Percentiles rank a stretch among this genome's conserved stretches.
Conservation (phyloP, 495 filamentous ascomycete genomes). For the Talaromyces proteolyticus region DNA sequence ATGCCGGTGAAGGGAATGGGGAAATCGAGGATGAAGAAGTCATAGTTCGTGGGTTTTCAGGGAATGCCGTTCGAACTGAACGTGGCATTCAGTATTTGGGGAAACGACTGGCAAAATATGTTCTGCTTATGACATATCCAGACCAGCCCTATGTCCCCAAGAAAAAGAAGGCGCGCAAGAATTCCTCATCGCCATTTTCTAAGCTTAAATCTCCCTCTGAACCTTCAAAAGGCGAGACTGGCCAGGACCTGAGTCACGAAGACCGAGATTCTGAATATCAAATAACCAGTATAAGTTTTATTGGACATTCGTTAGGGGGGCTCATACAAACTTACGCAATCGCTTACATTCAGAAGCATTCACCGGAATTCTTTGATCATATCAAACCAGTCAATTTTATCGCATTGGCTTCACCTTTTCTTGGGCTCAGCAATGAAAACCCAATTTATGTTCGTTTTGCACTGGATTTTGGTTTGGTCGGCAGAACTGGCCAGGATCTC, state of each 20-base stretch:
- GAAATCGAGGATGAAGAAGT: conserved; percentile 76
- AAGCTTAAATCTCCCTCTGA: conserved; percentile 13
- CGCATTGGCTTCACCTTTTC: conserved; percentile 79
- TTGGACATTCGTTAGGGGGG: conserved; percentile 89
- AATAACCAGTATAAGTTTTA: conserved; percentile 92
- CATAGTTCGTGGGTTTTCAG: conserved; percentile 88
- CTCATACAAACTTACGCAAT: conserved; percentile 92
- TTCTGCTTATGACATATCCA: conserved; percentile 85
- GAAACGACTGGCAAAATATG: conserved; percentile 87
- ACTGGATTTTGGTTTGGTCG: conserved; percentile 91
- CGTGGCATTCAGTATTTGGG: conserved; percentile 94
- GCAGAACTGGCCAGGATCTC: conserved; percentile 89
- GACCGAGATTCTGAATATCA: conserved; percentile 60
- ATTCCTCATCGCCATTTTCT: conserved; percentile 1
- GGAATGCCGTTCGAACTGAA: conserved; percentile 87
- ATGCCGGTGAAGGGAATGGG: conserved; percentile 21
- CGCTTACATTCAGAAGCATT: conserved; percentile 96
- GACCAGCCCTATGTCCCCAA: conserved; percentile 78
- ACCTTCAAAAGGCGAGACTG: not conserved
- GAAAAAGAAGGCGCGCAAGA: conserved; percentile 43
- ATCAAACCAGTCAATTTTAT: conserved; percentile 93
- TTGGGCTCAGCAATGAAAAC: conserved; percentile 96
- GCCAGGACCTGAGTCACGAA: conserved; percentile 6
- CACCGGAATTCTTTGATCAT: conserved; percentile 79
- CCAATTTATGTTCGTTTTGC: conserved; percentile 96